Evolutionary conservation across 441 rosid genomes (phyloP).

Genomic region (Erysimum cheiri): DNA sequence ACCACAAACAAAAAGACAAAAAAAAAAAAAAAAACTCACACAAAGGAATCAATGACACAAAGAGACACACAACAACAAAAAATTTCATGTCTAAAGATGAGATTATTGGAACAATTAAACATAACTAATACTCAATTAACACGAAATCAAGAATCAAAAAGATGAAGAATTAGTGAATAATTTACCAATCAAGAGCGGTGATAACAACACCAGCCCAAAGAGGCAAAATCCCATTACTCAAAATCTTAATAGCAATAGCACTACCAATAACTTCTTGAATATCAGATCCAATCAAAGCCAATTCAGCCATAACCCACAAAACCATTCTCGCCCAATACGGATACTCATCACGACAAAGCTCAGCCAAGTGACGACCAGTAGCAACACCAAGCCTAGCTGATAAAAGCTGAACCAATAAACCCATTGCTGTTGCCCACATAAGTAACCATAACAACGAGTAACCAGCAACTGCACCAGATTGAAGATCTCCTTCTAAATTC

Average conservation of each 20-base stretch:
- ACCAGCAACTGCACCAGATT: constrained; percentile 92
- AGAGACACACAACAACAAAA: background rate
- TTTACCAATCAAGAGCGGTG: constrained; percentile 75
- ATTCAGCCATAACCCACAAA: constrained; percentile 91
- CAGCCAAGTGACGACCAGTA: constrained; percentile 88
- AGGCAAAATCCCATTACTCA: constrained; percentile 77
- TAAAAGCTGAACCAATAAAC: constrained; percentile 82
- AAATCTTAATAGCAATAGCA: constrained; percentile 84
- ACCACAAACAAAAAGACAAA: background rate
- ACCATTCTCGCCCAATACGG: constrained; percentile 78
- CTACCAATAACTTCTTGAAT: constrained; percentile 95
- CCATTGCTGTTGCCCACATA: constrained; percentile 92
- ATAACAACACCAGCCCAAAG: constrained; percentile 87
- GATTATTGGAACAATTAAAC: background rate
- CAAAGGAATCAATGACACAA: background rate
- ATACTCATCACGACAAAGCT: constrained; percentile 96
- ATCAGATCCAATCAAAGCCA: constrained; percentile 91
- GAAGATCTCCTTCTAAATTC: constrained; percentile 91
- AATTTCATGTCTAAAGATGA: background rate
- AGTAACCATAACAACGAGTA: constrained; percentile 87
- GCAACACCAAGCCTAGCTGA: constrained; percentile 89
- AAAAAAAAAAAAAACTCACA: background rate
- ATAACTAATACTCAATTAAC: background rate
- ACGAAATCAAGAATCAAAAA: too few relatives aligned
- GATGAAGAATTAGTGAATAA: too few relatives aligned